phyloP scores from a whole-genome alignment of 805 yeast genomes.

The Metschnikowia vanudenii region DNA sequence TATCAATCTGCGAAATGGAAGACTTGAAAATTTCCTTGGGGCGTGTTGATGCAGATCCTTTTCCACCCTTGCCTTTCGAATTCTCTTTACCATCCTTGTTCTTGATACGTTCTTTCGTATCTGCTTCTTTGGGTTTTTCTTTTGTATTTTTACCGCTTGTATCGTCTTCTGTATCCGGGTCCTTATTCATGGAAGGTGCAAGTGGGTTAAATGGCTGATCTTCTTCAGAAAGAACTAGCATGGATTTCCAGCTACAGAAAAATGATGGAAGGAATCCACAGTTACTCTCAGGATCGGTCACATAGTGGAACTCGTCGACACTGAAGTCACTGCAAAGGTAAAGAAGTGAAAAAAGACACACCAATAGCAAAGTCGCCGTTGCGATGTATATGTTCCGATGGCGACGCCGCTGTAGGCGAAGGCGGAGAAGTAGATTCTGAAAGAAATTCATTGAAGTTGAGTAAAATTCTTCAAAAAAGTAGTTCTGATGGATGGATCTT shows the following conservation, averaged over 20 bases:
- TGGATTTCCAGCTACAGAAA: conserved; percentile 9
- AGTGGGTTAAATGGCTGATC: conserved; percentile 8
- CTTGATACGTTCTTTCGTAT: not conserved
- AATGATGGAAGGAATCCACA: conserved; percentile 15
- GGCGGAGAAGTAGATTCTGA: conserved; percentile 10
- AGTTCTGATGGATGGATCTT: not conserved
- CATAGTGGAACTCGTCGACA: conserved; percentile 6
- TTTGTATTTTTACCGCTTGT: not conserved
- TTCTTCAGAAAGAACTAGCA: not conserved
- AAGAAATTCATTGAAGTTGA: conserved; percentile 11
- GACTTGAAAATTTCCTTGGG: not conserved
- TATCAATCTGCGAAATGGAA: not conserved
- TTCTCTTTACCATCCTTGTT: not conserved
- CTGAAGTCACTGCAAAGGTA: conserved; percentile 9
- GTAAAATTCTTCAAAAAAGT: too few relatives aligned
- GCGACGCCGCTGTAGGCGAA: conserved; percentile 19
- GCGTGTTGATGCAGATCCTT: not conserved
- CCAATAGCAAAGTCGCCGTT: conserved; percentile 8
- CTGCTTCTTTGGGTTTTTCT: not conserved
- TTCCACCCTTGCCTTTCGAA: not conserved
- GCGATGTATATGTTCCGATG: conserved; percentile 11
- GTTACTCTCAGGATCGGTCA: conserved; percentile 1
- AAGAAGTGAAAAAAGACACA: conserved; percentile 9
- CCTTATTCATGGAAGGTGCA: not conserved
- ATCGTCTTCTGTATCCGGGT: not conserved